Conservation (phyloP, 176 grass and related monocot genomes). For the Avena insularis region DNA sequence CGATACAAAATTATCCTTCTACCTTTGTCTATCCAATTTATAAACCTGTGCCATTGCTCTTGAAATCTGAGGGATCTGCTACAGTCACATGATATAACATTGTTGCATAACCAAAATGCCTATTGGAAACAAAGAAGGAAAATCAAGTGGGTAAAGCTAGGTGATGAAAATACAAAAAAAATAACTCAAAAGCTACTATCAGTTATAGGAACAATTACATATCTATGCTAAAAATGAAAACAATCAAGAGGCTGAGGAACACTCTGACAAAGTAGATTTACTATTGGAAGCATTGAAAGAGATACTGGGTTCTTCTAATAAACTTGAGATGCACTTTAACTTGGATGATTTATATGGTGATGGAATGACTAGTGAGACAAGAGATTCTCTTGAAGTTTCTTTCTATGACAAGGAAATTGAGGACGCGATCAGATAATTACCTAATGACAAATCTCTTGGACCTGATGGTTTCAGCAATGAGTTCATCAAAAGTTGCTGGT, state of each 20-base stretch:
- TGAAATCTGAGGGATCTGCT: too few relatives aligned
- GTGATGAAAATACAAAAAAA: not conserved
- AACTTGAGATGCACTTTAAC: not conserved
- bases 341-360: not conserved
- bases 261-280: not conserved
- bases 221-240: not conserved
- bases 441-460: not conserved
- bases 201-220: not conserved
- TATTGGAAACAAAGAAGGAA: not conserved
- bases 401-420: not conserved
- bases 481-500: not conserved
- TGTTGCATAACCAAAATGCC: too few relatives aligned
- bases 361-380: not conserved
- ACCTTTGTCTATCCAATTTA: too few relatives aligned
- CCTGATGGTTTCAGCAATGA: not conserved
- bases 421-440: not conserved
- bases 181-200: not conserved
- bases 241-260: not conserved
- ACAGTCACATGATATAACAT: too few relatives aligned
- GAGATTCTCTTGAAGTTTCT: not conserved
- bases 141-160: not conserved
- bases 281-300: not conserved
- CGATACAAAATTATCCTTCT: too few relatives aligned
- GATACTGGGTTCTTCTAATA: not conserved
- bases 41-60: too few relatives aligned